Evolutionary conservation across 2,329 filamentous ascomycete genomes (phyloP), one percentile per base, ranked within the genome.

Genomic region (Colletotrichum acutatum): DNA sequence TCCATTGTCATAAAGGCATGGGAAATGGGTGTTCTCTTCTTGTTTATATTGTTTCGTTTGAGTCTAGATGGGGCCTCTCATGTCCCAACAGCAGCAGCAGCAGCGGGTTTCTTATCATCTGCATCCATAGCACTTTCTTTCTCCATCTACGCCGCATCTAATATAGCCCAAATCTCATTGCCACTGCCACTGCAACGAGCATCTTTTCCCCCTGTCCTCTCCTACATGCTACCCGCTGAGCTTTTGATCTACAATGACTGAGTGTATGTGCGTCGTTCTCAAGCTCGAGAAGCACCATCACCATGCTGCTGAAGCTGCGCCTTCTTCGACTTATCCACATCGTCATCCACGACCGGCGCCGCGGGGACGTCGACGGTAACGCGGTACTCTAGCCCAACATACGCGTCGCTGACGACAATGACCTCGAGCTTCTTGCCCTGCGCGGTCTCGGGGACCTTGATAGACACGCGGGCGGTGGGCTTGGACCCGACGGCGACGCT

Each of bases 371-470:
- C 85, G 0, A 90, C 84, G 2, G 85, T 86, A 1, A 88, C 72
- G 28, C 81, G 80, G 74, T 90, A 86, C 79, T 89, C 85, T 87
- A 98, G 90, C 0, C 93, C 94, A 42, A 95, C 85, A 82, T 98
- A 98, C 19, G 91, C 91, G 86, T 98, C 97, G 82, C 96, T 98
- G 22, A 97, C 86, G 2, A 98, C 91, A 74, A 89, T 80, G 3
- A 98, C 88, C 79, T 95, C 92, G 11, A 97, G 82, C 80, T 88
- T 93, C 77, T 91, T 90, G 16, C 84, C 87, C 75, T 85, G 84
- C 62, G 80, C 80, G 9, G 80, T 77, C 68, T 87, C 84, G 1
- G 92, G 91, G 28, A 95, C 79, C 78, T 89, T 91, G 28, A 95
- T 86, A 26, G 83, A 84, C 6, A 90, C 85, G 78, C 84, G 89